Evolutionary conservation across 2,329 filamentous ascomycete species (phyloP), one percentile per base, ranked within the genome.

Genomic region (Nemania sp.): DNA sequence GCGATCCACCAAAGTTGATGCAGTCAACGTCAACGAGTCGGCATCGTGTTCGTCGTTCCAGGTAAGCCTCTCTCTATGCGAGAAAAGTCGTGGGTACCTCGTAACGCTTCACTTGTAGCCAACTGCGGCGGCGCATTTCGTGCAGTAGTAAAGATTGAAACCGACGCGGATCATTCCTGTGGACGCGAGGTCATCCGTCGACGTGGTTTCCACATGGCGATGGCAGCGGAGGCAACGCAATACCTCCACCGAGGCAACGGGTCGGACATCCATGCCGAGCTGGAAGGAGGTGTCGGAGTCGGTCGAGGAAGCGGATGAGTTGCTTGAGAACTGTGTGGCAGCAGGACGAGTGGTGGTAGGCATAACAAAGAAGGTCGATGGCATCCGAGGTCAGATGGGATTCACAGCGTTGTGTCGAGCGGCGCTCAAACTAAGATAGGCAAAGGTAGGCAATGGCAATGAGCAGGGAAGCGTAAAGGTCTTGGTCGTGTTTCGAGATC

Each of bases 81-180:
- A 54, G 11, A 21, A 17, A 40, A 54, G 49, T 34, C 18, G 35
- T 40, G 17, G 2, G 15, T 18, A 15, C 20, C 49, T 13, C 18
- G 18, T 12, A 7, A 13, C 10, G 5, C 39, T 68, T 83, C 81
- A 87, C 72, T 82, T 84, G 74, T 87, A 88, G 67, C 86, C 86
- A 34, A 86, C 83, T 72, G 86, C 83, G 71, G 81, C 83, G 61
- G 86, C 86, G 71, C 86, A 89, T 37, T 84, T 80, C 60, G 82
- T 79, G 75, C 86, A 88, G 75, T 89, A 88, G 77, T 88, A 88
- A 62, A 88, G 81, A 73, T 87, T 87, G 73, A 84, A 83, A 1
- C 85, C 84, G 63, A 88, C 85, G 69, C 83, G 81, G 13, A 89
- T 81, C 86, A 89, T 89, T 63, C 85, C 86, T 59, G 78, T 83